These are phyloP conservation scores for Yamadazyma mexicana DNA, from an alignment of 1,139 yeast species.

Conservation along the genomic window DNA sequence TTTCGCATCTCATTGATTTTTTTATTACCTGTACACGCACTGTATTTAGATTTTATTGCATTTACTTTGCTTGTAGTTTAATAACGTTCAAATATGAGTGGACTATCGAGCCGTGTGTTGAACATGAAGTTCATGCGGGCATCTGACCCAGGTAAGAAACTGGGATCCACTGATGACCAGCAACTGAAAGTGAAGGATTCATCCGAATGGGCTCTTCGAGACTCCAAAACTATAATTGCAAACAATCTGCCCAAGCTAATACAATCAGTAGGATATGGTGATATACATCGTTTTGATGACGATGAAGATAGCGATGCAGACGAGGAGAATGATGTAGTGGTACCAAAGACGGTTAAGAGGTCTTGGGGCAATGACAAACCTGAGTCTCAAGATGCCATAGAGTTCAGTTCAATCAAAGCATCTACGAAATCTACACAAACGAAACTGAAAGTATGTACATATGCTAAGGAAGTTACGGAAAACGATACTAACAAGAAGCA, in stretches of 20 bases:
- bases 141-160: constrained; percentile 15
- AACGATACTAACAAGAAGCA: background rate
- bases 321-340: constrained; percentile 13
- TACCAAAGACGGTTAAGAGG: constrained; percentile 22
- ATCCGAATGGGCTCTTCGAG: constrained; percentile 63
- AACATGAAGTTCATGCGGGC: constrained; percentile 66
- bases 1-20: constrained; percentile 4
- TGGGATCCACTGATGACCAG: constrained; percentile 28
- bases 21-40: constrained; percentile 5
- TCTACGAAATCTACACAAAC: background rate
- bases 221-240: constrained; percentile 24
- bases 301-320: constrained; percentile 12
- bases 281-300: constrained; percentile 26
- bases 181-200: constrained; percentile 47
- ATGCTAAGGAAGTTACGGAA: background rate
- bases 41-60: background rate
- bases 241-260: constrained; percentile 22
- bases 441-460: constrained; percentile 1
- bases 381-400: constrained; percentile 1
- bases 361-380: constrained; percentile 23
- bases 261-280: constrained; percentile 50
- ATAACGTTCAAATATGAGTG: constrained; percentile 32
- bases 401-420: constrained; percentile 4
- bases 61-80: no score
- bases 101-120: constrained; percentile 63